Percentiles rank a stretch among this genome's conserved stretches.
These are phyloP conservation scores for Apiotrichum domesticum DNA, from an alignment of 1,284 basidiomycete genomes.

Conservation along the genomic window DNA sequence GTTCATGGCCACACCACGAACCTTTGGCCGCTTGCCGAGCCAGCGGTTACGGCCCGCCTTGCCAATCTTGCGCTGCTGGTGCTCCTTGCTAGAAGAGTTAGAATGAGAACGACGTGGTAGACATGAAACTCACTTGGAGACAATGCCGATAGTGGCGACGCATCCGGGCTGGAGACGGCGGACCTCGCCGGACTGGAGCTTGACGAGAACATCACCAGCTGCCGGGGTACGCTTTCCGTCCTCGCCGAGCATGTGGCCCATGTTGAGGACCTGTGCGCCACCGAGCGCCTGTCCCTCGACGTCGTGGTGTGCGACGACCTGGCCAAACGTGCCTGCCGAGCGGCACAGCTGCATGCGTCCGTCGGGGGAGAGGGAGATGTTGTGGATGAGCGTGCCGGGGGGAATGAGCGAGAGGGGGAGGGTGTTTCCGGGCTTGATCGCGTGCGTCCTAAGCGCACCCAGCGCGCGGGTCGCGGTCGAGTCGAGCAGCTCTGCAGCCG, in stretches of 20 bases:
- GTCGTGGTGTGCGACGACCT: slow-evolving; percentile 63
- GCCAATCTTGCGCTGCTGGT: slow-evolving; percentile 76
- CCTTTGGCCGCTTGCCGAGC: slow-evolving; percentile 79
- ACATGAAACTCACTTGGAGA: slow-evolving; percentile 61
- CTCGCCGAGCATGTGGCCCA: slow-evolving; percentile 27
- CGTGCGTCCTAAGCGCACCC: slow-evolving; percentile 77
- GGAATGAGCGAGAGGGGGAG: slow-evolving; percentile 88
- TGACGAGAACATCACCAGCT: slow-evolving; percentile 57
- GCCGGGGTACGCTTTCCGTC: slow-evolving; percentile 23
- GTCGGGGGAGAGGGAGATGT: slow-evolving; percentile 66
- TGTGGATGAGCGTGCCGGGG: slow-evolving; percentile 84
- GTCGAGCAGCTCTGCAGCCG: slow-evolving; percentile 51
- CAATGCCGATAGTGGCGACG: slow-evolving; percentile 82
- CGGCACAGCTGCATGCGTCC: slow-evolving; percentile 80
- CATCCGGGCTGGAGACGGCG: slow-evolving; percentile 77
- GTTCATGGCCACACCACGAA: slow-evolving; percentile 98
- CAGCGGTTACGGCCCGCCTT: slow-evolving; percentile 89
- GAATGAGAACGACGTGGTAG: too few relatives aligned
- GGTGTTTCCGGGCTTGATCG: slow-evolving; percentile 87
- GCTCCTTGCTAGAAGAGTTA: slow-evolving; percentile 54
- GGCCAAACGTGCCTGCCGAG: slow-evolving; percentile 79
- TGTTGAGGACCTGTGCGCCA: slow-evolving; percentile 35
- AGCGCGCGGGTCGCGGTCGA: slow-evolving; percentile 52
- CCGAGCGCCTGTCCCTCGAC: slow-evolving; percentile 48
- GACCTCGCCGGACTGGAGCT: slow-evolving; percentile 87